Base-by-base conservation (phyloP, 73 alveolate genomes). In the Breviolum minutum region DNA sequence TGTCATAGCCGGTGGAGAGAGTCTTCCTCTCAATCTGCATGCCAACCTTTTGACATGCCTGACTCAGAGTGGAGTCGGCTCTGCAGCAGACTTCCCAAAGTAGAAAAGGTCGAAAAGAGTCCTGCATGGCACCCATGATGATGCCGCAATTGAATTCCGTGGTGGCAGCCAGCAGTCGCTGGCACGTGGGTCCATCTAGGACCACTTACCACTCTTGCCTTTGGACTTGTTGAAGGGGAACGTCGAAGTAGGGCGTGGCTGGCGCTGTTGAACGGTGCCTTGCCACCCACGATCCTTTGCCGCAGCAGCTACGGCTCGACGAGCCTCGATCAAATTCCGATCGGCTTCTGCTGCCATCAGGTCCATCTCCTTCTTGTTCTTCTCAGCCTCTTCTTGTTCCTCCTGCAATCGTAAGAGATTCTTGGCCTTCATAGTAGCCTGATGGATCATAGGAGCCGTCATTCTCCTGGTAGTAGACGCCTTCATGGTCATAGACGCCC, bases 121-220 rank as follows among this genome's bases (percentile, higher is more conserved):
- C 86, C 64, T 61, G 94, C 94, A 85, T 8, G 64, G 94, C 94
- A 12, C 48, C 79, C 94, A 85, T 14, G 17, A 60, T 85, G 63
- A 62, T 24, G 63, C 77, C 69, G 26, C 16, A 3, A 20, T 85
- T 61, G 79, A 85, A 85, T 85, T 85, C 94, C 20, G 40, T 61
- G 79, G 94, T 68, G 40, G 94, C 94, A 12, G 64, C 79, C 22
- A 19, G 79, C 94, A 85, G 79, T 2, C 16, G 88, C 10, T 80
- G 66, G 69, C 66, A 48, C 69, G 86, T 77, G 86, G 27, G 86
- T 62, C 54, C 54, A 40, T 40, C 54, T 3, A 40, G 54, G 54
- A 40, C 54, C 54, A 40, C 3, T 40, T 73, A 71, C 22, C 26
- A 40, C 3, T 40, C 95, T 87, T 87, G 82, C 95, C 94, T 66